Percentiles rank a stretch among this genome's conserved stretches.
Conservation (phyloP, 352 stramenopile species). For the Phytophthora macrochlamydospora region DNA sequence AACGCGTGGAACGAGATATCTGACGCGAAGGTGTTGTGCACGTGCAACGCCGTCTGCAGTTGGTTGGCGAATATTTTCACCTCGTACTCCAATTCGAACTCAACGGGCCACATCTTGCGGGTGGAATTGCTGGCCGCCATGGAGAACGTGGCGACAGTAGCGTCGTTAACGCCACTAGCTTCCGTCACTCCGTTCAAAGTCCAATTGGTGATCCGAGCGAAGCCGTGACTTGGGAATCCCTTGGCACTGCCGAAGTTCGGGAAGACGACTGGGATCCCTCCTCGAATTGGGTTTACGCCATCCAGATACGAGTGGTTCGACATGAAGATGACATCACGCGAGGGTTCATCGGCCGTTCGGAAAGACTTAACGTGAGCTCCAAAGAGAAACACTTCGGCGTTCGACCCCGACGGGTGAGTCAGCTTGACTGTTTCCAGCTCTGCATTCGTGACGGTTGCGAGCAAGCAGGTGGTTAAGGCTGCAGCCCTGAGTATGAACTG, state of each 20-base stretch:
- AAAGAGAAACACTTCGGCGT: constrained; percentile 59
- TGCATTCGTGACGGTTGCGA: constrained; percentile 20
- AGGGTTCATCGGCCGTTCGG: constrained; percentile 18
- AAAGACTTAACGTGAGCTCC: constrained; percentile 77
- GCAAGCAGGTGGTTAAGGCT: constrained; percentile 20
- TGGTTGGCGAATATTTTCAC: constrained; percentile 62
- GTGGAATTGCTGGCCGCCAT: constrained; percentile 33
- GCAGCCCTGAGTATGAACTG: constrained; percentile 22
- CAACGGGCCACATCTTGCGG: constrained; percentile 46
- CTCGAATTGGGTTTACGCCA: constrained; percentile 81
- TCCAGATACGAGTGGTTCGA: constrained; percentile 72
- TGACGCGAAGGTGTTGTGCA: constrained; percentile 84
- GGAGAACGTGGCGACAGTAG: constrained; percentile 35
- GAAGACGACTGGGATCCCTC: constrained; percentile 90
- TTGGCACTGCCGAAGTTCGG: constrained; percentile 77
- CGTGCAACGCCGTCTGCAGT: constrained; percentile 73
- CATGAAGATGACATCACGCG: constrained; percentile 75
- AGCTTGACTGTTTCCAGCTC: constrained; percentile 51
- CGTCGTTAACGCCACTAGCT: not conserved
- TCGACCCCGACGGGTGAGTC: constrained; percentile 59
- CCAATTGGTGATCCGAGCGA: constrained; percentile 58
- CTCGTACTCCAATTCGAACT: constrained; percentile 70
- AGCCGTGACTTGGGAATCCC: constrained; percentile 79
- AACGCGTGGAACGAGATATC: constrained; percentile 93
- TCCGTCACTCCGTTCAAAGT: constrained; percentile 13